These are phyloP conservation scores for Metschnikowia shivogae DNA, from an alignment of 805 yeast species.

Conservation along the genomic window DNA sequence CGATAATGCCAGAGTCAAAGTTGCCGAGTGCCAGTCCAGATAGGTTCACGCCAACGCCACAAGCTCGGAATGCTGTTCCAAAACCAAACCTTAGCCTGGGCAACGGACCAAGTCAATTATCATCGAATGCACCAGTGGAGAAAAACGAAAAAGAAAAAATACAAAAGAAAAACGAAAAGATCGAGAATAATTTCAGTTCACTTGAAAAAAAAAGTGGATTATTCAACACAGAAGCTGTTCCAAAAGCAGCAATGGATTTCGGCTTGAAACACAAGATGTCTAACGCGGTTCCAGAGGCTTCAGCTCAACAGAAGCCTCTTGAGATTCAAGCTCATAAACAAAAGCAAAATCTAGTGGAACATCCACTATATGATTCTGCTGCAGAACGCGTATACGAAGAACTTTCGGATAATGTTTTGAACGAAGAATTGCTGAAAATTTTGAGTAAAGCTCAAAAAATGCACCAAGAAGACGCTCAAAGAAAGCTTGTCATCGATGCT, in stretches of 20 bases:
- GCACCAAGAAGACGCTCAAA: slow-evolving; percentile 21
- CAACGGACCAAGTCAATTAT: no score
- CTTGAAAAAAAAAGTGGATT: not conserved
- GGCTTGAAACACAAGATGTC: not conserved
- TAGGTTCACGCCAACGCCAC: not conserved
- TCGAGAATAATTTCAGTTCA: not conserved
- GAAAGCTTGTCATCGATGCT: slow-evolving; percentile 25
- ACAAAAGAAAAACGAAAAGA: not conserved
- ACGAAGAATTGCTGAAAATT: slow-evolving; percentile 22
- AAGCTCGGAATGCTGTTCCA: slow-evolving; percentile 3
- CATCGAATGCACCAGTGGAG: no score
- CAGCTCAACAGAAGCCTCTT: not conserved
- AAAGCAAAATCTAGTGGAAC: not conserved
- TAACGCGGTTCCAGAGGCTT: not conserved
- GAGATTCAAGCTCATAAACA: not conserved
- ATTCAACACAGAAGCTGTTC: not conserved
- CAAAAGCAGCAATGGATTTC: not conserved
- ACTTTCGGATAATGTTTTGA: slow-evolving; percentile 21
- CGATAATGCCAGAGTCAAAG: not conserved
- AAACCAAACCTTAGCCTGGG: not conserved
- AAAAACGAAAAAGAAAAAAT: not conserved
- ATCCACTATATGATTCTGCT: not conserved
- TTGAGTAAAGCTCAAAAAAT: slow-evolving; percentile 24
- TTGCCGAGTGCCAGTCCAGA: not conserved
- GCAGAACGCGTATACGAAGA: slow-evolving; percentile 5